Conservation (phyloP, 768 basidiomycete genomes). For the Kwoniella sp. region DNA sequence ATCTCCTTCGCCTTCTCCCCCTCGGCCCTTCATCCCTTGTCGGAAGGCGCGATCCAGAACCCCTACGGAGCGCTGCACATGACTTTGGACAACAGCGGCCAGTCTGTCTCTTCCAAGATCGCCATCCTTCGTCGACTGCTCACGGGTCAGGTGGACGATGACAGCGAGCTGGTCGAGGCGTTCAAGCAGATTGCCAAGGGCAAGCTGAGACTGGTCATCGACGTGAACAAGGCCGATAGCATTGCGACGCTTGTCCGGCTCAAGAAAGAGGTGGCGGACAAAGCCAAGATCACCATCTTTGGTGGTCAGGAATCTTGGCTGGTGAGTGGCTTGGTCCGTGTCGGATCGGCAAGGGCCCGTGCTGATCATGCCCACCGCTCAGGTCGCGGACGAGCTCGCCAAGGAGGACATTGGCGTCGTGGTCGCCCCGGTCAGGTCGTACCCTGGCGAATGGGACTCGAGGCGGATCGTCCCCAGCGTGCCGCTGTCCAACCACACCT, state of each 20-base stretch:
- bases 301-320: conserved; percentile 48
- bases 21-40: conserved; percentile 60
- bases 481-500: conserved; percentile 62
- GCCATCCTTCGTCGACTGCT: conserved; percentile 66
- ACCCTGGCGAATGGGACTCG: conserved; percentile 68
- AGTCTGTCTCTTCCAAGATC: conserved; percentile 76
- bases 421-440: conserved; percentile 62
- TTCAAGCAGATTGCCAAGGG: conserved; percentile 58
- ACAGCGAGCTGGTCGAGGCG: conserved; percentile 54
- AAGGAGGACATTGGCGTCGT: conserved; percentile 67
- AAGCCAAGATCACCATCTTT: conserved; percentile 52
- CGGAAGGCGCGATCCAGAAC: conserved; percentile 61
- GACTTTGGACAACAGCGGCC: conserved; percentile 54
- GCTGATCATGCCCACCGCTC: conserved; percentile 1
- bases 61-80: conserved; percentile 66
- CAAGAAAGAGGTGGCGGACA: conserved; percentile 61
- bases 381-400: conserved; percentile 66
- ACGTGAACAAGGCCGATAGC: conserved; percentile 63
- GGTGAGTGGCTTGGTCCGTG: conserved; percentile 21
- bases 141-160: conserved; percentile 51
- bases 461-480: conserved; percentile 65
- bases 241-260: conserved; percentile 64
- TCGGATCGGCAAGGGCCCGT: no score
- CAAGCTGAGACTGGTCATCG: conserved; percentile 60
- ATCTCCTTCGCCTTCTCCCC: conserved; percentile 62